phyloP scores from a whole-genome alignment of 116 monocot species.

The Dioscorea cayenensis region DNA sequence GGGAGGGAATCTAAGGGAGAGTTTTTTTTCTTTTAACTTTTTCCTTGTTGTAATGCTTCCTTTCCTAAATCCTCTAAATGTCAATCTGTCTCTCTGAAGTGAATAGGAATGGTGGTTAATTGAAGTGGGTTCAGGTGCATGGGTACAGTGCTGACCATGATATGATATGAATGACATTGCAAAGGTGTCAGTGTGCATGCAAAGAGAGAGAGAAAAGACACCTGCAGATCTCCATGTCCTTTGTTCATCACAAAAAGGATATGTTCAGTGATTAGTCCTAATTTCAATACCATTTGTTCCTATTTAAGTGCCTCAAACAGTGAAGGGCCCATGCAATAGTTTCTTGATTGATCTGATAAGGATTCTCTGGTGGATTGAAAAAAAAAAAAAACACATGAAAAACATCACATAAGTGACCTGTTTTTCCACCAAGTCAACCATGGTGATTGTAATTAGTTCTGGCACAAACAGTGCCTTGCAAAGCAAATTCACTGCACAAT shows the following conservation, averaged over 20 bases:
- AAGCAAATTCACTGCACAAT: too few relatives aligned
- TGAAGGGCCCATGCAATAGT: too few relatives aligned
- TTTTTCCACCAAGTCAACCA: too few relatives aligned
- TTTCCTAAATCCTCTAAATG: background rate
- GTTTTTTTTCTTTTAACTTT: background rate
- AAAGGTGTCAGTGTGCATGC: background rate
- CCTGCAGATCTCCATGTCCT: conserved; percentile 23
- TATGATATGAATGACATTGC: conserved; percentile 3
- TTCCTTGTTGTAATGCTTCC: background rate
- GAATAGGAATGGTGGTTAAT: background rate
- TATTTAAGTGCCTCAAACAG: too few relatives aligned
- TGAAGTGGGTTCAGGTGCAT: conserved; percentile 5
- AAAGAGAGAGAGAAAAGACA: conserved; percentile 19
- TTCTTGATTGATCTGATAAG: too few relatives aligned
- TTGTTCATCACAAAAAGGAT: background rate
- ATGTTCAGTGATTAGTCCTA: too few relatives aligned
- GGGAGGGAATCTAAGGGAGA: background rate
- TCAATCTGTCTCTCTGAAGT: background rate
- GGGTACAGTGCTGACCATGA: conserved; percentile 6
- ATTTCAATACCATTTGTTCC: too few relatives aligned
- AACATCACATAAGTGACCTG: too few relatives aligned
- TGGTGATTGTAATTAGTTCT: too few relatives aligned
- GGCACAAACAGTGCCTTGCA: too few relatives aligned
- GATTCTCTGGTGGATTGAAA: too few relatives aligned
- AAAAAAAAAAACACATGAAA: too few relatives aligned